Evolutionary conservation across 257 asterid species (phyloP).

Genomic region (Rubia yunnanensis): DNA sequence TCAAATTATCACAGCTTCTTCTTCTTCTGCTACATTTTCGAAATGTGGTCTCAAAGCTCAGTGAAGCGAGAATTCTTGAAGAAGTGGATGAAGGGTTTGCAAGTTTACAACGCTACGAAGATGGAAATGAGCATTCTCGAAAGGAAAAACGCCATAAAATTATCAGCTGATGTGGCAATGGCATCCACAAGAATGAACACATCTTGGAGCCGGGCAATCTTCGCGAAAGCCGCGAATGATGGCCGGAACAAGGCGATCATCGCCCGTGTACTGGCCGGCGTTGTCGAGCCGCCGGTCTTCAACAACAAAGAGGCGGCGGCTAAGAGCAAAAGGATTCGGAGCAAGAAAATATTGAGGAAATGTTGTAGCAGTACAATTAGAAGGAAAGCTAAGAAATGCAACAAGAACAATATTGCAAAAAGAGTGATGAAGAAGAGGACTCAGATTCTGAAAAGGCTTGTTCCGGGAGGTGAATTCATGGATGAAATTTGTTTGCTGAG

Average conservation of each 20-base stretch:
- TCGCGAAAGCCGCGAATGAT: constrained; percentile 24
- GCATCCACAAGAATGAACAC: constrained; percentile 50
- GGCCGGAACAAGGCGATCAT: constrained; percentile 19
- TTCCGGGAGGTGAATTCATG: constrained; percentile 72
- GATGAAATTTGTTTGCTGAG: constrained; percentile 48
- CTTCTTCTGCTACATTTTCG: neutral
- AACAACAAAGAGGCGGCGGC: constrained; percentile 5
- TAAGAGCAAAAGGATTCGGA: constrained; percentile 13
- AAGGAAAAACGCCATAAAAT: constrained; percentile 53
- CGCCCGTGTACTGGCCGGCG: constrained; percentile 18
- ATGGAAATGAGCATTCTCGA: constrained; percentile 44
- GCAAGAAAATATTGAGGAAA: constrained; percentile 40
- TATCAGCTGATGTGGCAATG: constrained; percentile 74
- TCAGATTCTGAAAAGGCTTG: constrained; percentile 56
- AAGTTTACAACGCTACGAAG: constrained; percentile 29
- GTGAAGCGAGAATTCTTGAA: constrained; percentile 56
- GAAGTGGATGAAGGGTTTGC: constrained; percentile 71
- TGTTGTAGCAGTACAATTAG: constrained; percentile 18
- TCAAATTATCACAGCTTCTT: neutral
- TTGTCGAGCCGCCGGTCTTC: neutral
- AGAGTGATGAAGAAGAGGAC: constrained; percentile 47
- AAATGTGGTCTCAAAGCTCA: constrained; percentile 30
- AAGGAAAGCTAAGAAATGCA: neutral
- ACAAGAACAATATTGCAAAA: constrained; percentile 27
- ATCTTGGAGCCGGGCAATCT: constrained; percentile 47